Evolutionary conservation across 345 rosid genomes (phyloP).

Genomic region (Eucalyptus cladocalyx): DNA sequence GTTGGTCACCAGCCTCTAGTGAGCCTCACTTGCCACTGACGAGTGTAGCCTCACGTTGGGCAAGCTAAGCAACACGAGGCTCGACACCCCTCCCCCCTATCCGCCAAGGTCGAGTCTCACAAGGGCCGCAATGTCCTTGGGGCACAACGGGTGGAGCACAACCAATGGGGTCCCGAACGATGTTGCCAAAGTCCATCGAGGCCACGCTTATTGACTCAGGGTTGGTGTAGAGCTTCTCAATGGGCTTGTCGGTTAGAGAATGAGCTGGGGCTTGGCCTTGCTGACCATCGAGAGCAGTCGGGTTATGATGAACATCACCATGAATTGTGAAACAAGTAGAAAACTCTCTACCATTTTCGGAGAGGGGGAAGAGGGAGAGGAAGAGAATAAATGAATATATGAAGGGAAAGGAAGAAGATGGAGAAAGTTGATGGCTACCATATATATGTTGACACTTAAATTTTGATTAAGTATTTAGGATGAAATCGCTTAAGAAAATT

Average conservation of each 20-base stretch:
- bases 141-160: slow-evolving; percentile 49
- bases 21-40: no score
- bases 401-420: background rate
- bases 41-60: no score
- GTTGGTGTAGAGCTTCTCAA: slow-evolving; percentile 18
- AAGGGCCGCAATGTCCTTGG: slow-evolving; percentile 28
- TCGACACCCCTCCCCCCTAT: no score
- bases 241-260: background rate
- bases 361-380: background rate
- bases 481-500: no score
- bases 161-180: slow-evolving; percentile 36
- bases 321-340: slow-evolving; percentile 1
- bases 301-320: slow-evolving; percentile 1
- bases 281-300: background rate
- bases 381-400: background rate
- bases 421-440: background rate
- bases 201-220: slow-evolving; percentile 22
- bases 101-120: background rate
- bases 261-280: background rate
- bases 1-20: fast-evolving
- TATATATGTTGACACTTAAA: no score
- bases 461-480: no score
- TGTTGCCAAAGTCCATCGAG: slow-evolving; percentile 59
- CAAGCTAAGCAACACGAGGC: no score
- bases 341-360: slow-evolving; percentile 10